Conservation (phyloP, 2,329 filamentous ascomycete species). For the Hypoxylon sp. region DNA sequence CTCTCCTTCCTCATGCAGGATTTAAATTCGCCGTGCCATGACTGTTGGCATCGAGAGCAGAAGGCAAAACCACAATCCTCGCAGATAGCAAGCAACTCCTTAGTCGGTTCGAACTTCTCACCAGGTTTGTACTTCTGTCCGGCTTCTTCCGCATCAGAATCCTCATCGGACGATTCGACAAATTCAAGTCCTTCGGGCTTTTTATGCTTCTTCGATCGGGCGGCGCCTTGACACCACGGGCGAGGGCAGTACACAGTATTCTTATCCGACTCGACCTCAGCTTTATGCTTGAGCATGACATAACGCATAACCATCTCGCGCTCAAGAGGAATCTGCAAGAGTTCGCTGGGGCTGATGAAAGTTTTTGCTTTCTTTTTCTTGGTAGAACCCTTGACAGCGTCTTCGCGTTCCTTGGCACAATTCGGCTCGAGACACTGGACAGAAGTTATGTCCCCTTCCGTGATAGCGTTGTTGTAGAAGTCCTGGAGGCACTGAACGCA, state of each 20-base stretch:
- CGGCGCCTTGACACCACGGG: constrained; percentile 91
- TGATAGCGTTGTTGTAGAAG: constrained; percentile 91
- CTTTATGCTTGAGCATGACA: constrained; percentile 91
- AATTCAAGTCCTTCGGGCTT: constrained; percentile 78
- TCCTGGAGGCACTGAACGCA: constrained; percentile 89
- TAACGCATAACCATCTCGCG: constrained; percentile 86
- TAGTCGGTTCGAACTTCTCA: constrained; percentile 44
- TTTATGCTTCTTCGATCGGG: constrained; percentile 79
- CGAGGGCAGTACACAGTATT: constrained; percentile 93
- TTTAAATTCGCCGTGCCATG: constrained; percentile 93
- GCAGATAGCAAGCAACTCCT: constrained; percentile 83
- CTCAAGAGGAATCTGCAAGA: constrained; percentile 81
- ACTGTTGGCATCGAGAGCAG: constrained; percentile 76
- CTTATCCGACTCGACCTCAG: constrained; percentile 91
- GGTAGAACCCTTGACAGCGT: constrained; percentile 51
- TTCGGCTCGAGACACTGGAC: constrained; percentile 85
- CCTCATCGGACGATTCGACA: constrained; percentile 68
- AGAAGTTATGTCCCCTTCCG: constrained; percentile 82
- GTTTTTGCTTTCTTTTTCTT: constrained; percentile 74
- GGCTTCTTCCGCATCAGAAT: constrained; percentile 65
- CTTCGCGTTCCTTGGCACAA: constrained; percentile 76
- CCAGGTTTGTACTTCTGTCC: constrained; percentile 55
- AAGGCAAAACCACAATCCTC: constrained; percentile 93
- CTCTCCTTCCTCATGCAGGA: constrained; percentile 77
- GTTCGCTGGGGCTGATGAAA: constrained; percentile 84